Evolutionary conservation across 805 yeast genomes (phyloP).

Genomic region (Kazachstania martiniae): DNA sequence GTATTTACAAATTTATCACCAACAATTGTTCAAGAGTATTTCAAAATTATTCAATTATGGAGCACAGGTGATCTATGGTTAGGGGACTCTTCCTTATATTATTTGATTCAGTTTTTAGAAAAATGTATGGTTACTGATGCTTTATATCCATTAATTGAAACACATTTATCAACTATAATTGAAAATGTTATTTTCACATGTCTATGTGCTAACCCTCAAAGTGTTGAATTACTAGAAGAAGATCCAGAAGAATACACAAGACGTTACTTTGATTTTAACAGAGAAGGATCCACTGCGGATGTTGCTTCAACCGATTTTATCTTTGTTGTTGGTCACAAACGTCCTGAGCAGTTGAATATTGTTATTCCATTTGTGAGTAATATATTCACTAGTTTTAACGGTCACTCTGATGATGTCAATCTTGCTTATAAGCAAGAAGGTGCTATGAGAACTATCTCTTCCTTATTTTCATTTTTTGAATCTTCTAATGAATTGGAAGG

Average conservation of each 20-base stretch:
- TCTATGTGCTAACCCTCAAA: slow-evolving; percentile 54
- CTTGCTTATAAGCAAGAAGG: slow-evolving; percentile 68
- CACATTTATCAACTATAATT: slow-evolving; percentile 53
- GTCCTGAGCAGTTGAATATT: slow-evolving; percentile 46
- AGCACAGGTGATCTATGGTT: slow-evolving; percentile 44
- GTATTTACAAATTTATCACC: slow-evolving; percentile 56
- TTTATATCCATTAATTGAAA: slow-evolving; percentile 55
- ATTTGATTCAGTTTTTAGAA: slow-evolving; percentile 55
- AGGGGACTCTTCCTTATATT: slow-evolving; percentile 49
- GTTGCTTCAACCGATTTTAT: slow-evolving; percentile 71
- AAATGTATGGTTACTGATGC: slow-evolving; percentile 44
- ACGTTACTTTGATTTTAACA: slow-evolving; percentile 51
- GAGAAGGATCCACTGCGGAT: slow-evolving; percentile 62
- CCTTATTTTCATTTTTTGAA: slow-evolving; percentile 37
- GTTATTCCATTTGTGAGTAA: slow-evolving; percentile 47
- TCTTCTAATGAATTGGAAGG: slow-evolving; percentile 45
- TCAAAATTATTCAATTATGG: slow-evolving; percentile 35
- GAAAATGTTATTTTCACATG: slow-evolving; percentile 66
- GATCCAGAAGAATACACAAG: slow-evolving; percentile 81
- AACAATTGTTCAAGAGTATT: slow-evolving; percentile 51
- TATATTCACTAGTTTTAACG: slow-evolving; percentile 30
- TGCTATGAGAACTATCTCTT: slow-evolving; percentile 66
- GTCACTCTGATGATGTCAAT: slow-evolving; percentile 27
- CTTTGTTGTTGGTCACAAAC: slow-evolving; percentile 43
- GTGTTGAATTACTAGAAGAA: slow-evolving; percentile 60